Base-by-base conservation (phyloP, 495 filamentous ascomycete species). In the Trichoderma parareesei region DNA sequence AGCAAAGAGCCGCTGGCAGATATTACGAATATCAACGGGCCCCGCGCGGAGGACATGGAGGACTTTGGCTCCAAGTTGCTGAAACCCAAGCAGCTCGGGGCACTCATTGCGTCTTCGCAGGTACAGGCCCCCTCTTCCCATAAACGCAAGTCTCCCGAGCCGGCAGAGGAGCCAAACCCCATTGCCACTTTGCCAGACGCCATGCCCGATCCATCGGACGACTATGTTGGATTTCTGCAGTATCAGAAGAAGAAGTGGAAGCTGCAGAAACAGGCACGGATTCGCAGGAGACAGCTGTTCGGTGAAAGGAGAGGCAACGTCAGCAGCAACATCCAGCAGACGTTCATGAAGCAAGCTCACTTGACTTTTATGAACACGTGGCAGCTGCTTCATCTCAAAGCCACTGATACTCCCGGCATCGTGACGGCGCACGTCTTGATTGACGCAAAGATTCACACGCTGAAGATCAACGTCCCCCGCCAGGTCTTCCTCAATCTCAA, bases 181-280 rank as follows among this genome's bases (percentile, higher is more conserved):
- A 97, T 90, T 71, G 88, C 92, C 33, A 86, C 81, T 65, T 83
- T 99, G 5, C 94, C 94, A 0, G 83, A 88, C 42, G 83, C 81
- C 61, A 97, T 97, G 90, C 95, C 94, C 20, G 83, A 81, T 9
- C 91, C 93, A 35, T 87, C 85, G 0, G 87, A 94, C 49, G 91
- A 99, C 75, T 99, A 99, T 66, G 76, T 83, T 33, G 91, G 85
- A 0, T 99, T 96, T 79, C 76, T 99, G 59, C 82, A 88, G 72
- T 99, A 99, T 70, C 94, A 99, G 71, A 99, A 99, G 75, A 85
- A 92, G 76, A 99, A 99, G 73, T 99, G 94, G 94, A 97, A 92
- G 76, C 90, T 99, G 38, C 94, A 99, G 73, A 95, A 91, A 71
- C 90, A 96, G 74, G 93, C 94, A 48, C 85, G 93, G 48, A 82